Base-by-base conservation (phyloP, 2,329 filamentous ascomycete species). In the Periconia sp. region DNA sequence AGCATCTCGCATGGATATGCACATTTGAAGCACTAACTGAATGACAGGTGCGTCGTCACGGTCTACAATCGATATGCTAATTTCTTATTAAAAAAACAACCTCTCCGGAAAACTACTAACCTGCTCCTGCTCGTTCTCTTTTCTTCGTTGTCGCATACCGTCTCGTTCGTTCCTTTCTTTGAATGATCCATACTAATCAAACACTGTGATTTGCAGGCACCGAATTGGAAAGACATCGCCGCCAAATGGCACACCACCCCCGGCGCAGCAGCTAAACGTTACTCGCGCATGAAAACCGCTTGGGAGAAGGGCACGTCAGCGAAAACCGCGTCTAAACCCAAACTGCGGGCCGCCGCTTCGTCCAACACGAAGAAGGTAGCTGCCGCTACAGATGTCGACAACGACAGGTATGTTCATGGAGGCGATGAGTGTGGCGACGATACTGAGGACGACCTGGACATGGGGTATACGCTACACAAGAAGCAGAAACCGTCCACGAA, bases 191-290 rank as follows among this genome's bases (percentile, higher is more conserved):
- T 23, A 15, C 14, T 44, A 23, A 27, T 43, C 41, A 23, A 43
- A 27, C 23, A 27, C 23, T 8, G 23, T 27, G 41, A 43, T 17
- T 11, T 23, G 41, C 42, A 63, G 66, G 19, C 49, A 0, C 30
- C 49, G 8, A 60, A 73, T 56, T 74, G 70, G 70, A 50, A 52
- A 8, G 57, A 49, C 6, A 72, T 74, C 31, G 70, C 68, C 0
- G 10, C 47, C 0, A 54, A 61, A 20, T 68, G 64, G 55, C 50
- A 56, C 13, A 70, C 65, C 17, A 74, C 64, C 3, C n/a, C 60
- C 2, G 70, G 66, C 17, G 68, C 71, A 0, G 68, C 66, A 2
- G 57, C 60, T 0, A 73, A 73, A 62, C 69, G 70, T 33, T 48
- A 65, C 40, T 63, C 60, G 0, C 65, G 71, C 14, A 63, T 73